Percentiles rank a stretch among this genome's conserved stretches.
These are phyloP conservation scores for Triticum urartu DNA, from an alignment of 176 grass and related monocot genomes.

Conservation along the genomic window DNA sequence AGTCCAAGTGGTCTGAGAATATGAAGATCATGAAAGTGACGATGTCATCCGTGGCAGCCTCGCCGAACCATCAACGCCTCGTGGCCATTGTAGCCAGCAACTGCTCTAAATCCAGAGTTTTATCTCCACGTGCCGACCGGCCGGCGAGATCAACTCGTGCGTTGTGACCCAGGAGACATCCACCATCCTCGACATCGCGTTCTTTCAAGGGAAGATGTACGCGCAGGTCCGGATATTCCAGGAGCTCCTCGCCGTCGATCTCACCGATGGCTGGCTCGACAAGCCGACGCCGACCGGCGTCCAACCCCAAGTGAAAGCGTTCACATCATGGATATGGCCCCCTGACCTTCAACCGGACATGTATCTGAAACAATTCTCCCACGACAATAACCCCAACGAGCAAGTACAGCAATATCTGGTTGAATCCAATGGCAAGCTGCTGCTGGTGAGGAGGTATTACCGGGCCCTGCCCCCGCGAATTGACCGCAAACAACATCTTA, in stretches of 20 bases:
- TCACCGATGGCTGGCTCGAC: neutral
- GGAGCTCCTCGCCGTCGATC: neutral
- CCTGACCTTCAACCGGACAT: neutral
- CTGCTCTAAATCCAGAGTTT: neutral
- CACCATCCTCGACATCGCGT: neutral
- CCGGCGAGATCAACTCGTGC: neutral
- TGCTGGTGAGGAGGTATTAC: neutral
- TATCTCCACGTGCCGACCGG: neutral
- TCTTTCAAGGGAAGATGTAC: neutral
- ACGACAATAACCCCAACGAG: neutral
- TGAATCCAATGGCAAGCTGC: neutral
- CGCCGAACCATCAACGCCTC: neutral
- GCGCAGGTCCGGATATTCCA: neutral
- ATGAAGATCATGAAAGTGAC: neutral
- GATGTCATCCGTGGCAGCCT: neutral
- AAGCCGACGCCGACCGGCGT: neutral
- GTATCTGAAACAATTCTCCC: neutral
- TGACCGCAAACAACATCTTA: neutral
- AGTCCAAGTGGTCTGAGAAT: neutral
- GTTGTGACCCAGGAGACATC: neutral
- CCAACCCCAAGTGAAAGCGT: neutral
- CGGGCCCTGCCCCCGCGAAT: no score
- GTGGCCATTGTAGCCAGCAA: neutral
- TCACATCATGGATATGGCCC: neutral
- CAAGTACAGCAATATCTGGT: neutral